These are phyloP conservation scores for Acanthamoeba triangularis DNA, from an alignment of 208 protist species.

Conservation along the genomic window DNA sequence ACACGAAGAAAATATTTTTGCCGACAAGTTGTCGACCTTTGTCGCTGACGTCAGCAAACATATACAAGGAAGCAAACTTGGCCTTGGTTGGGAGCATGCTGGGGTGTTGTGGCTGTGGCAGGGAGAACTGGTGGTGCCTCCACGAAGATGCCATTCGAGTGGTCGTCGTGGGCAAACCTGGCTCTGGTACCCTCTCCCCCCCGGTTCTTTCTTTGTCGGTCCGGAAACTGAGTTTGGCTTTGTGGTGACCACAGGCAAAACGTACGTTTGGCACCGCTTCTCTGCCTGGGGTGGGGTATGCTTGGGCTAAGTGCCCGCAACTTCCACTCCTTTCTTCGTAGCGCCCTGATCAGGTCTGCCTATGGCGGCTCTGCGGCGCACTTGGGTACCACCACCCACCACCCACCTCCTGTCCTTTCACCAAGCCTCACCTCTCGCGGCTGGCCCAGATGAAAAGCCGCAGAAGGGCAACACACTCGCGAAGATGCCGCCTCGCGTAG, in stretches of 20 bases:
- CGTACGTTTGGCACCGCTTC: not conserved
- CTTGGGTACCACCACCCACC: not conserved
- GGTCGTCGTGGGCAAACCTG: slow-evolving; percentile 4
- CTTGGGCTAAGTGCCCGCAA: not conserved
- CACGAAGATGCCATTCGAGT: slow-evolving; percentile 42
- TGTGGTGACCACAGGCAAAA: not conserved
- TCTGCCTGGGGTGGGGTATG: no score
- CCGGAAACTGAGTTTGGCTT: no score
- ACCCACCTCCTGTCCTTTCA: not conserved
- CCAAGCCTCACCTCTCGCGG: no score
- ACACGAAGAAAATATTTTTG: not conserved
- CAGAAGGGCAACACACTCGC: not conserved
- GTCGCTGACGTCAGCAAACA: not conserved
- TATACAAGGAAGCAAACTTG: no score
- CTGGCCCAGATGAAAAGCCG: not conserved
- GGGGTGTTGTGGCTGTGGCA: slow-evolving; percentile 6
- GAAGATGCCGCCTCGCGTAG: not conserved
- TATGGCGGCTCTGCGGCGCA: not conserved
- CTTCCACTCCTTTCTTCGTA: not conserved
- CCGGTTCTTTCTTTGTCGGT: not conserved
- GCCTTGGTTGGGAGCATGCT: no score
- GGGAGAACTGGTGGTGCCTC: slow-evolving; percentile 21
- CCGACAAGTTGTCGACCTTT: not conserved
- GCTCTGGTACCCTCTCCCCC: not conserved
- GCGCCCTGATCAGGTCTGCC: not conserved